A percentile compares a stretch with the other conserved stretches of the same genome.
These are phyloP conservation scores for Chenopodium album DNA, from an alignment of 148 eudicot species.

Conservation along the genomic window DNA sequence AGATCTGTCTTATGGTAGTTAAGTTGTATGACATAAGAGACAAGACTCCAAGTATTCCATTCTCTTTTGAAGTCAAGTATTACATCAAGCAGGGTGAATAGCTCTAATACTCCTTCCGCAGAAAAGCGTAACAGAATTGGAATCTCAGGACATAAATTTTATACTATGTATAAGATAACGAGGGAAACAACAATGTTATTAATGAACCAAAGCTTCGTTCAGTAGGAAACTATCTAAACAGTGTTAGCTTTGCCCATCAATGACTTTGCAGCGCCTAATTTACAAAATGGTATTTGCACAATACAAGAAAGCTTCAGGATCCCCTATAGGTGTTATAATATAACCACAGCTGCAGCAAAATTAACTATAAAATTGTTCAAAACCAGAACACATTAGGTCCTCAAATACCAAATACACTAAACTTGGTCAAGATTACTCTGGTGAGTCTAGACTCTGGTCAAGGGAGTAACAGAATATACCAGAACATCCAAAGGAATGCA, in stretches of 20 bases:
- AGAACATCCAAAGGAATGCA: not conserved
- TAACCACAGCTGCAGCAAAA: not conserved
- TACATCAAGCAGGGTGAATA: not conserved
- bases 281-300: not conserved
- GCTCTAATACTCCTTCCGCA: not conserved
- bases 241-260: not conserved
- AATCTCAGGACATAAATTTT: too few relatives aligned
- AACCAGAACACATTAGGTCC: not conserved
- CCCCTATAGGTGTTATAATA: not conserved
- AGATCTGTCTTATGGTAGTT: not conserved
- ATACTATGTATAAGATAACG: too few relatives aligned
- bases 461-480: not conserved
- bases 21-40: not conserved
- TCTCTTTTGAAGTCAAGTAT: not conserved
- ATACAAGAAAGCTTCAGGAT: not conserved
- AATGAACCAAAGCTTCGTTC: not conserved
- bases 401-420: not conserved
- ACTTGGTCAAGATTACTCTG: not conserved
- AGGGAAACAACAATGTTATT: not conserved
- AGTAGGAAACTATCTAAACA: not conserved
- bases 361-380: not conserved
- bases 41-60: not conserved
- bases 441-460: not conserved
- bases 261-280: not conserved
- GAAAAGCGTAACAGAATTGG: not conserved